Evolutionary conservation across 139 green algal species (phyloP).

Genomic region (Asterochloris erici): DNA sequence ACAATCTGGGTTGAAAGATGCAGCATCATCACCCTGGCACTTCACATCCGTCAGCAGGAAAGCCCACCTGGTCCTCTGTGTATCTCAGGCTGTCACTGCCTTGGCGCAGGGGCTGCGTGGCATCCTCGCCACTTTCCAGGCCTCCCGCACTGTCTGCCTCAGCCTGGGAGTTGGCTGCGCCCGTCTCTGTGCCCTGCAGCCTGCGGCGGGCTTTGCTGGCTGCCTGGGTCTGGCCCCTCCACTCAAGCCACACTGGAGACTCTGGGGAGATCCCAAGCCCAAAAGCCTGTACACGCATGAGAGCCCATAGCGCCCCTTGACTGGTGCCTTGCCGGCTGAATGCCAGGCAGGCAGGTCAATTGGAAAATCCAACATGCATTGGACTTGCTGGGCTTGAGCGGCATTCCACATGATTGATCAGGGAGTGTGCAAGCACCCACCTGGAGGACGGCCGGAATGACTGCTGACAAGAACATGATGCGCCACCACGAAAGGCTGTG

Average conservation of each 20-base stretch:
- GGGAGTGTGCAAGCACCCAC: not conserved
- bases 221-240: slow-evolving; percentile 27
- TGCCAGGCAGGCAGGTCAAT: no score
- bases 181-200: not conserved
- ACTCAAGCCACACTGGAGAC: slow-evolving; percentile 64
- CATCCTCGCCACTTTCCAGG: not conserved
- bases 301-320: no score
- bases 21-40: no score
- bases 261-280: slow-evolving; percentile 56
- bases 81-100: not conserved
- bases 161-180: no score
- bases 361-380: no score
- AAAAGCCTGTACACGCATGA: slow-evolving; percentile 33
- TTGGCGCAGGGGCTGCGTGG: not conserved
- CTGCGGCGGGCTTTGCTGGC: not conserved
- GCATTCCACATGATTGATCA: no score
- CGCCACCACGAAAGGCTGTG: slow-evolving; percentile 36
- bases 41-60: no score
- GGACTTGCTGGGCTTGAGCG: no score
- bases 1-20: no score
- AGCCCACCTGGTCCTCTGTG: not conserved
- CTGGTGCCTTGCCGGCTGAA: no score
- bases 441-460: slow-evolving; percentile 39
- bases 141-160: no score
- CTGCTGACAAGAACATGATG: slow-evolving; percentile 52